Evolutionary conservation across 164 flowering plant genomes (phyloP).

Genomic region (Kalanchoe fedtschenkoi): DNA sequence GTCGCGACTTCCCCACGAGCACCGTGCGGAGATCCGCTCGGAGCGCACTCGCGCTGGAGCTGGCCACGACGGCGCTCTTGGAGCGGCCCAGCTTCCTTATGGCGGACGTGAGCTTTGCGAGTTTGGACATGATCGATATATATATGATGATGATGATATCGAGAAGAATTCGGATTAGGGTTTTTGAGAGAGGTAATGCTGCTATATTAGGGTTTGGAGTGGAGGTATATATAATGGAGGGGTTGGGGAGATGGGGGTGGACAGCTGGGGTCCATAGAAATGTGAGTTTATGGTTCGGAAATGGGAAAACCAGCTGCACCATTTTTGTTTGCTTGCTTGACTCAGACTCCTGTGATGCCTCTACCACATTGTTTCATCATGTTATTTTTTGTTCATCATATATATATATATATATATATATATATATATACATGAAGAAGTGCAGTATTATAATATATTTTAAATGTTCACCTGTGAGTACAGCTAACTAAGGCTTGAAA

Average conservation of each 20-base stretch:
- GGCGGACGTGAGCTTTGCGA: constrained; percentile 30
- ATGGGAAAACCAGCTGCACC: constrained; percentile 15
- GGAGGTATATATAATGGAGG: background rate
- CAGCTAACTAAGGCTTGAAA: no score
- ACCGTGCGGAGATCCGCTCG: background rate
- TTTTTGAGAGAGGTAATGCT: background rate
- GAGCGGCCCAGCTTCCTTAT: constrained; percentile 16
- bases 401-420: no score
- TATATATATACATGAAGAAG: no score
- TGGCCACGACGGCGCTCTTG: constrained; percentile 10
- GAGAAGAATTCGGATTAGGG: constrained; percentile 12
- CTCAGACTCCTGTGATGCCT: background rate
- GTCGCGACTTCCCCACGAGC: constrained; percentile 54
- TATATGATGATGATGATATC: background rate
- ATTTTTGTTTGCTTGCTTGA: constrained; percentile 3
- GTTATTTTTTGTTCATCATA: no score
- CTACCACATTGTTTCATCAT: background rate
- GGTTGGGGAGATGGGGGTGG: constrained; percentile 9
- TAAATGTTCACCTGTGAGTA: no score
- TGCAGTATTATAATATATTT: no score
- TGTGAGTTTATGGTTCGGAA: constrained; percentile 15
- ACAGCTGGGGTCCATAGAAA: constrained; percentile 16
- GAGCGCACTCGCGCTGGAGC: constrained; percentile 10
- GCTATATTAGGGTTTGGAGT: background rate
- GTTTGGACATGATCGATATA: constrained; percentile 19